These are phyloP conservation scores for Astraeus odoratus DNA, from an alignment of 768 basidiomycete genomes.

Conservation along the genomic window DNA sequence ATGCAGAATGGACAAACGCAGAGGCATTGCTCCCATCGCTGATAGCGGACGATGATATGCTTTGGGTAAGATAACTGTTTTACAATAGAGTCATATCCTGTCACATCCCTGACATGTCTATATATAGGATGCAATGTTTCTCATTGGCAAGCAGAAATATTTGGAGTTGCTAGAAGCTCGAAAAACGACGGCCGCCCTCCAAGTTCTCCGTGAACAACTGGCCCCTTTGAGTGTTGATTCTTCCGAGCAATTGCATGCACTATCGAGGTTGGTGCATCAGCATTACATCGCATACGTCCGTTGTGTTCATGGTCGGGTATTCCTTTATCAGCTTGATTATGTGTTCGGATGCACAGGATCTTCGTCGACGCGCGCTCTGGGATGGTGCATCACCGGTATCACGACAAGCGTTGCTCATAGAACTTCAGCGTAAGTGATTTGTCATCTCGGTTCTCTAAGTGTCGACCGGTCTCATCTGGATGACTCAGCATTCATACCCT, in stretches of 20 bases:
- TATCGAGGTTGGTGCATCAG: slow-evolving; percentile 66
- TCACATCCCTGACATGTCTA: slow-evolving; percentile 15
- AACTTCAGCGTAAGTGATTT: slow-evolving; percentile 66
- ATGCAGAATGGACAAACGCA: slow-evolving; percentile 76
- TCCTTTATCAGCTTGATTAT: slow-evolving; percentile 67
- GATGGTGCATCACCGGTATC: slow-evolving; percentile 83
- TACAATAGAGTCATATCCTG: slow-evolving; percentile 2
- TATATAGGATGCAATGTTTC: slow-evolving; percentile 69
- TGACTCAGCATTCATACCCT: slow-evolving; percentile 73
- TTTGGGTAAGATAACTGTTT: slow-evolving; percentile 48
- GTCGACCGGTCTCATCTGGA: background rate
- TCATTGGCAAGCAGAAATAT: slow-evolving; percentile 94
- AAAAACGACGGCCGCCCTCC: slow-evolving; percentile 74
- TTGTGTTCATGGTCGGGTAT: slow-evolving; percentile 13
- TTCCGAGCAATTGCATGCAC: slow-evolving; percentile 70
- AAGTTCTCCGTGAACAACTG: slow-evolving; percentile 82
- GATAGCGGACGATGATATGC: slow-evolving; percentile 56
- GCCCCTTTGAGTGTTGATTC: slow-evolving; percentile 71
- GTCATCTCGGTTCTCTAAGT: background rate
- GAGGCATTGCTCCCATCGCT: slow-evolving; percentile 61
- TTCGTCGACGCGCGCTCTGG: slow-evolving; percentile 79
- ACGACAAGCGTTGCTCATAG: slow-evolving; percentile 63
- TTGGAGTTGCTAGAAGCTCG: slow-evolving; percentile 82
- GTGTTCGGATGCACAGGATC: slow-evolving; percentile 80
- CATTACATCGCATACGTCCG: slow-evolving; percentile 7